Evolutionary conservation across 441 rosid species (phyloP), one percentile per base, ranked within the genome.

Genomic region (Capsella rubella): DNA sequence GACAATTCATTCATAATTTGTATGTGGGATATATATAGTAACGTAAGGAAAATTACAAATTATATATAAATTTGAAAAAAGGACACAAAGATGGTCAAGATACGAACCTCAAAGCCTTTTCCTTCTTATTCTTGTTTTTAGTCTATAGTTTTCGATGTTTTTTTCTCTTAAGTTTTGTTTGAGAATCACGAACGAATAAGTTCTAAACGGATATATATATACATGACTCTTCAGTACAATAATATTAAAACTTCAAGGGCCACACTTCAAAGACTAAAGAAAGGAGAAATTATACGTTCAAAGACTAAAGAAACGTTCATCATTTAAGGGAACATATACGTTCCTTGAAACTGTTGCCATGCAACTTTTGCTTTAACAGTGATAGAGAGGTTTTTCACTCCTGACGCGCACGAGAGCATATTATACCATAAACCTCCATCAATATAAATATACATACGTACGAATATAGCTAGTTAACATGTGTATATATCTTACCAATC

Each of bases 101-200:
- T 86, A 84, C 79, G 80, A 88, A 81, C 86, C 89, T 85, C 84
- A 80, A 84, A 84, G 80, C 82, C 86, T 63, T 82, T 82, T 78
- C 81, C 25, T 85, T 4, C 1, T 71, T 45, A 71, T 67, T 70
- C 6, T 31, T 31, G 6, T 32, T 34, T 45, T 47, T 49, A 45
- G 61, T 64, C 59, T 64, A 59, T 15, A 62, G 51, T 64, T 52
- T 73, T 65, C 58, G 37, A 58, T 59, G 40, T 16, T 40, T 56
- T 15, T 15, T 21, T 21, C 25, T 2, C 0, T 69, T 62, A 18
- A 43, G 10, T 67, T 43, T 67, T 43, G 56, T 60, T 60, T 67
- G 68, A 67, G 55, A 74, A 67, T 58, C 47, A 74, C 25, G 55
- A 59, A 67, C 34, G 62, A 67, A 67, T 49, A 59, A 39, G 34